Evolutionary conservation across 2,329 filamentous ascomycete species (phyloP).

Genomic region (Fusarium decemcellulare): DNA sequence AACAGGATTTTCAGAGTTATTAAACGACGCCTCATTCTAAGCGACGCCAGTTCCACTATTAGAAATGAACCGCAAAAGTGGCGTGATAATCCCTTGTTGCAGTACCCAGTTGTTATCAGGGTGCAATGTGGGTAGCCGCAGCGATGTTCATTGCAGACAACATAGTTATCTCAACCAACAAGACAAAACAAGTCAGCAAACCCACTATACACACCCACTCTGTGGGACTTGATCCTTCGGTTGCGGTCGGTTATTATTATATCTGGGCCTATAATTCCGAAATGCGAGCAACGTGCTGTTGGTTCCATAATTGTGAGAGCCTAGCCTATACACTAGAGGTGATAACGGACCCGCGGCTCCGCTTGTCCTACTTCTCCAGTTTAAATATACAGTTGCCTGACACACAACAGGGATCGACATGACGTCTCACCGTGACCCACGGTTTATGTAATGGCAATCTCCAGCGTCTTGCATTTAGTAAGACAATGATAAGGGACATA

Average conservation of each 20-base stretch:
- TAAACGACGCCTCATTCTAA: not conserved
- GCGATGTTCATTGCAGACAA: too few species aligned
- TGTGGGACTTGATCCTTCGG: not conserved
- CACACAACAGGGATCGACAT: constrained; percentile 2
- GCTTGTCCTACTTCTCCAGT: not conserved
- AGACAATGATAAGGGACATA: not conserved
- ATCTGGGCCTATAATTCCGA: not conserved
- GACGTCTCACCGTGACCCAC: constrained; percentile 2
- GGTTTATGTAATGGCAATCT: not conserved
- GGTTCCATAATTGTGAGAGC: not conserved
- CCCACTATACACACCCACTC: not conserved
- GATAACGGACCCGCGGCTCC: constrained; percentile 2
- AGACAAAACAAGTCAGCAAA: not conserved
- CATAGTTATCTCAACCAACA: not conserved
- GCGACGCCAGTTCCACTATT: not conserved
- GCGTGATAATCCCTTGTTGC: too few species aligned
- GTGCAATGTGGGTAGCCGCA: too few species aligned
- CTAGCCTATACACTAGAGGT: not conserved
- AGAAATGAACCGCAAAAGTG: too few species aligned
- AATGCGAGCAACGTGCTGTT: not conserved
- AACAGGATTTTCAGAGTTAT: not conserved
- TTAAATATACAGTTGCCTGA: constrained; percentile 2
- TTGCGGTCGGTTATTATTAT: not conserved
- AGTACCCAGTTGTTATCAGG: too few species aligned
- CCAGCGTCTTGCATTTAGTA: not conserved